Base-by-base conservation (phyloP, 2,329 filamentous ascomycete species). In the Coniochaeta hoffmannii region DNA sequence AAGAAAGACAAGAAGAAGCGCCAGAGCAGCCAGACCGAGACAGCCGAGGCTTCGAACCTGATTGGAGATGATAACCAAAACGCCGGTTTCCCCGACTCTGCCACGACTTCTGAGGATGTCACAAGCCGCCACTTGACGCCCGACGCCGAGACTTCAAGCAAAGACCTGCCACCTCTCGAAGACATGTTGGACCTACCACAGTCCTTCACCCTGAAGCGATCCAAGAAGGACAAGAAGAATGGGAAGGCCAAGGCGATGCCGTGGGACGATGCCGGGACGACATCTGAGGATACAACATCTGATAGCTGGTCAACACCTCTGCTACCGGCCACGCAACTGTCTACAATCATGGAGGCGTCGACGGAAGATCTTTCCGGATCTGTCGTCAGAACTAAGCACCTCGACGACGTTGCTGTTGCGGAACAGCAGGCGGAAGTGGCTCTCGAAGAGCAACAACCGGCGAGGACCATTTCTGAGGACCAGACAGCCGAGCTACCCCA, bases 1-100 rank as follows among this genome's bases (percentile, higher is more conserved):
- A 67, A 66, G 59, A 67, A 67, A 56, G 61, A 62, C 35, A 71
- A 70, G 62, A 67, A 67, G 57, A 67, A 63, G 59, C 66, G 63
- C 58, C 56, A 62, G 60, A 57, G 56, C 17, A 41, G n/a, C 12
- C 17, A 19, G 6, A 22, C 17, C 5, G 35, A 17, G 5, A 8
- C 35, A 12, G 19, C 36, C 36, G 36, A 22, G 17, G 17, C n/a
- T 19, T 34, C 49, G 28, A 24, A 26, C 22, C 26, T n/a, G 36
- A 36, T 4, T 10, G 17, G 30, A 41, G 17, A 41, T 22, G 17
- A 41, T 22, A 22, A 41, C 17, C 36, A 41, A 19, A n/a, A 11
- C 22, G 17, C 17, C 41, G 26, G 41, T 26, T 24, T 8, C 41
- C 41, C 14, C 22, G 19, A 14, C 46, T 38, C 8, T 7, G 22